phyloP scores from a whole-genome alignment of 345 rosid species.

The Turnera subulata region DNA sequence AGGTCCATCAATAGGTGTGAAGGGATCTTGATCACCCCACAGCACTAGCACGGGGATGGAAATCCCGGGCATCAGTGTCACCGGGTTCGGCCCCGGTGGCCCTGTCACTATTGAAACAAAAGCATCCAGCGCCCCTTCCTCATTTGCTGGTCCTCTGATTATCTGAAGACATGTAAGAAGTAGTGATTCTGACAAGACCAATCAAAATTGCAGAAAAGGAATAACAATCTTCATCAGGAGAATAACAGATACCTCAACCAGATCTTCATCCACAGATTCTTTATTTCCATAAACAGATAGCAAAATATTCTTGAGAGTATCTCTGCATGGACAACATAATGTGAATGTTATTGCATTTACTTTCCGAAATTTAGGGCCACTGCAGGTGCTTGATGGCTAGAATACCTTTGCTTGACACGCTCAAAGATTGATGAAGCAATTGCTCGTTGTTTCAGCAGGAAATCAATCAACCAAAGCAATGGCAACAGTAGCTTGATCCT shows the following conservation, averaged over 20 bases:
- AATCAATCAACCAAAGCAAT: slow-evolving; percentile 71
- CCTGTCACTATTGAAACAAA: slow-evolving; percentile 80
- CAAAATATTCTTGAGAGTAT: slow-evolving; percentile 58
- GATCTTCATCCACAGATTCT: slow-evolving; percentile 72
- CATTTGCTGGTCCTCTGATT: slow-evolving; percentile 69
- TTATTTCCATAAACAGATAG: slow-evolving; percentile 68
- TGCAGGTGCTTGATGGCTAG: background rate
- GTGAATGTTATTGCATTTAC: background rate
- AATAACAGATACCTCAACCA: slow-evolving; percentile 56
- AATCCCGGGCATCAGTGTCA: slow-evolving; percentile 53
- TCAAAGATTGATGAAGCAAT: slow-evolving; percentile 71
- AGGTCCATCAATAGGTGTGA: slow-evolving; percentile 87
- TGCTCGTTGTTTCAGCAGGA: slow-evolving; percentile 55
- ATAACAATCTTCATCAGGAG: background rate
- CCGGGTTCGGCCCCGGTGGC: slow-evolving; percentile 91
- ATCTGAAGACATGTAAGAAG: no score
- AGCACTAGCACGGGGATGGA: slow-evolving; percentile 56
- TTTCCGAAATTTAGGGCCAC: background rate
- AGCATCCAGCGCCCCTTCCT: slow-evolving; percentile 85
- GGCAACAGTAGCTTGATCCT: slow-evolving; percentile 79
- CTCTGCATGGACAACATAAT: slow-evolving; percentile 39
- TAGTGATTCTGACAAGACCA: no score
- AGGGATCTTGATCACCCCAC: slow-evolving; percentile 85
- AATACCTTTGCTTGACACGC: slow-evolving; percentile 67
- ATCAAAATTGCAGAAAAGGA: no score